These are phyloP conservation scores for Pelargonium myrrhifolium DNA, from an alignment of 441 rosid genomes.

Conservation along the genomic window DNA sequence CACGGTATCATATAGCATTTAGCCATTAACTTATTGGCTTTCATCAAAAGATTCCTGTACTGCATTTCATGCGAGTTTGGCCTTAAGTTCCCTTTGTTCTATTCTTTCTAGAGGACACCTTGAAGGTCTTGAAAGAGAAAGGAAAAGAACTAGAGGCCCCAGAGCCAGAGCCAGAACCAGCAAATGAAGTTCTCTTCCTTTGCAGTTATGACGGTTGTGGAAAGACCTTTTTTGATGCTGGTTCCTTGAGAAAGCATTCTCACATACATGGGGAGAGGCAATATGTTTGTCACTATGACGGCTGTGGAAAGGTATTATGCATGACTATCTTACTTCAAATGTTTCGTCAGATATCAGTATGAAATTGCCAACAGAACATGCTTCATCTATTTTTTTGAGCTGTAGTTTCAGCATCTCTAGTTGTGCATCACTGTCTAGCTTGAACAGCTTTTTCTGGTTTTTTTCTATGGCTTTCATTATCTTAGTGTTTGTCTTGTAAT, in stretches of 20 bases:
- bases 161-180: constrained; percentile 85
- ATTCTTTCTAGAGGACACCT: constrained; percentile 42
- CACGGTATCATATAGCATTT: no score
- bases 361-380: background rate
- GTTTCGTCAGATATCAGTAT: no score
- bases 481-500: background rate
- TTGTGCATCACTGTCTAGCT: no score
- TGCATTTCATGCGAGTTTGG: constrained; percentile 1
- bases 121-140: constrained; percentile 58
- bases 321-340: background rate
- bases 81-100: background rate
- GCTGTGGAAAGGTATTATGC: constrained; percentile 69
- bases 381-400: background rate
- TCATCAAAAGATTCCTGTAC: background rate
- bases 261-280: constrained; percentile 95
- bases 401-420: no score
- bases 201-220: constrained; percentile 97
- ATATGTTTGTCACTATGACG: constrained; percentile 67
- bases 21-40: no score
- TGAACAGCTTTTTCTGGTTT: no score
- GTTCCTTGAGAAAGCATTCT: constrained; percentile 90
- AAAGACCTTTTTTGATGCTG: constrained; percentile 80
- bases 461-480: background rate
- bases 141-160: constrained; percentile 59
- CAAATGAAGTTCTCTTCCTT: constrained; percentile 85